These are phyloP conservation scores for Lomentospora prolificans DNA, from an alignment of 2,329 filamentous ascomycete genomes.

Conservation along the genomic window DNA sequence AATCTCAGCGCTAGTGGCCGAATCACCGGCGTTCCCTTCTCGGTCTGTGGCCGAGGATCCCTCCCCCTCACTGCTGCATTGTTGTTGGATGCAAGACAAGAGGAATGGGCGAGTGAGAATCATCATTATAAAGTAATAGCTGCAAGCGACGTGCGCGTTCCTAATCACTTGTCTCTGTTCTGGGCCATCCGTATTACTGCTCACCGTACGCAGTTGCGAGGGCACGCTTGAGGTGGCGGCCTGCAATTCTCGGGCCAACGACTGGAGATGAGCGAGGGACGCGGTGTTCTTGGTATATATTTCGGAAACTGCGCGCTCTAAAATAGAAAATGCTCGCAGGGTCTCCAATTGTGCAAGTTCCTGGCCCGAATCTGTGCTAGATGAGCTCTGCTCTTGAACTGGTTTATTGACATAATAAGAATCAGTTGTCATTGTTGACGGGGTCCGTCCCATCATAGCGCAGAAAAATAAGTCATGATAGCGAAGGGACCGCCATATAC, in stretches of 20 bases:
- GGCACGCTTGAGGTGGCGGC: background rate
- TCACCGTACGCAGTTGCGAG: background rate
- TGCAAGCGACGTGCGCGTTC: background rate
- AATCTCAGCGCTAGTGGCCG: background rate
- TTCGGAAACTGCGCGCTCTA: background rate
- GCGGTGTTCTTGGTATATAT: slow-evolving; percentile 1
- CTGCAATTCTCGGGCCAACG: background rate
- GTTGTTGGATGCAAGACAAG: background rate
- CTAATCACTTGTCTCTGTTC: slow-evolving; percentile 2
- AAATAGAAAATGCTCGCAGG: background rate
- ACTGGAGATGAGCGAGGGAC: background rate
- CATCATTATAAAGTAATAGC: slow-evolving; percentile 4
- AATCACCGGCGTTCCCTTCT: background rate
- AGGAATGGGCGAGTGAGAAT: background rate
- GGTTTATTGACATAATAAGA: background rate
- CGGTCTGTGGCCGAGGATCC: background rate
- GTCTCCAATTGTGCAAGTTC: background rate
- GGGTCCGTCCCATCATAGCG: slow-evolving; percentile 2
- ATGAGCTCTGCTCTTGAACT: background rate
- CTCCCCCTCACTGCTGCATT: background rate
- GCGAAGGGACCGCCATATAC: background rate
- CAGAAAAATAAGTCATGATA: slow-evolving; percentile 2
- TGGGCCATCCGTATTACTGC: background rate
- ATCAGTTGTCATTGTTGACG: background rate
- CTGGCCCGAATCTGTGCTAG: background rate